These are phyloP conservation scores for Chimonanthus praecox DNA, from an alignment of 164 flowering plant species.

Conservation along the genomic window DNA sequence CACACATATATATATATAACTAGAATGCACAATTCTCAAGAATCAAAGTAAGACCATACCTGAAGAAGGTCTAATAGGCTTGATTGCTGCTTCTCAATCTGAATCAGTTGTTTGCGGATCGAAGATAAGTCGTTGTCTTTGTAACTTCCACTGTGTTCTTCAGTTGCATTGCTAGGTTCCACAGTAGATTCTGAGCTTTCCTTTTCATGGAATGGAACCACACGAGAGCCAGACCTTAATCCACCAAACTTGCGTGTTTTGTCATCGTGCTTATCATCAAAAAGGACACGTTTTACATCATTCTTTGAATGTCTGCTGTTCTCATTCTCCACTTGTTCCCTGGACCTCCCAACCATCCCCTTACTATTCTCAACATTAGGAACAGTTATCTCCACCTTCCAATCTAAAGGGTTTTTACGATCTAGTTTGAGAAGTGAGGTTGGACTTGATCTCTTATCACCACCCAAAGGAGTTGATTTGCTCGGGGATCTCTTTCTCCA, in stretches of 20 bases:
- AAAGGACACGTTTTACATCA: conserved; percentile 44
- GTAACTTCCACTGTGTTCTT: conserved; percentile 26
- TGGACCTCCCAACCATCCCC: conserved; percentile 12
- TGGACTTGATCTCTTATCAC: conserved; percentile 32
- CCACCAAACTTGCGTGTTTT: conserved; percentile 38
- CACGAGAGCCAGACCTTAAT: conserved; percentile 54
- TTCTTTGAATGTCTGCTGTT: conserved; percentile 23
- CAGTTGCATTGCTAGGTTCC: conserved; percentile 23
- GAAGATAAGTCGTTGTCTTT: conserved; percentile 57
- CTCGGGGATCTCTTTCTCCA: conserved; percentile 24
- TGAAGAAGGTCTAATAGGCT: conserved; percentile 76
- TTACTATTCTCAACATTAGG: conserved; percentile 17
- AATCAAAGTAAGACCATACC: conserved; percentile 30
- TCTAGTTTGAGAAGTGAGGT: conserved; percentile 38
- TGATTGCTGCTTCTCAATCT: conserved; percentile 87
- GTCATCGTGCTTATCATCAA: conserved; percentile 39
- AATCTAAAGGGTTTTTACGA: conserved; percentile 38
- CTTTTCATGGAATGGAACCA: conserved; percentile 47
- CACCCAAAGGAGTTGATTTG: conserved; percentile 32
- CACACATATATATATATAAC: no score
- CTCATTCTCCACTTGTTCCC: conserved; percentile 25
- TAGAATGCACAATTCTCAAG: no score
- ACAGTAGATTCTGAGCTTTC: conserved; percentile 28
- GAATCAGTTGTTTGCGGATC: conserved; percentile 75
- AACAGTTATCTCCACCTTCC: conserved; percentile 51